A percentile compares a stretch with the other conserved stretches of the same genome.
Conservation (phyloP, 768 basidiomycete species). For the Mycena kentingensis region DNA sequence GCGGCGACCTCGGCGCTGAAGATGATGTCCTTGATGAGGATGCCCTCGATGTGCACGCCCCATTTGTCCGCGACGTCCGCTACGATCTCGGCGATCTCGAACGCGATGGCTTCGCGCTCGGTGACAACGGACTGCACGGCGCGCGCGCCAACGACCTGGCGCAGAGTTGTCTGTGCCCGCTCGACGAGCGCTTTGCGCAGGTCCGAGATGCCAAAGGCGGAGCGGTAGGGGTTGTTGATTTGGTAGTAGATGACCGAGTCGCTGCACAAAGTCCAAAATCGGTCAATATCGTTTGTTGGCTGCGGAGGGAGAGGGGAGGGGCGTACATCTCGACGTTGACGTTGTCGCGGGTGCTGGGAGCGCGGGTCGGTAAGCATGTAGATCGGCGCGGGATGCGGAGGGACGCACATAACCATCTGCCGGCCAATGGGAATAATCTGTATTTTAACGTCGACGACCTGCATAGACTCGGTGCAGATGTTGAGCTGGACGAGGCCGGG, state of each 20-base stretch:
- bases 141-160: constrained; percentile 94
- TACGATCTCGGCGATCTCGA: constrained; percentile 96
- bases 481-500: constrained; percentile 92
- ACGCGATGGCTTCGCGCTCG: constrained; percentile 95
- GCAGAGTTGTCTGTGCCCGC: constrained; percentile 90
- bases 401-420: constrained; percentile 75
- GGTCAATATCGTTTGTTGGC: not conserved
- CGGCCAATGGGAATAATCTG: constrained; percentile 88
- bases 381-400: not conserved
- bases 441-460: constrained; percentile 92
- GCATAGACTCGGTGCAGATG: constrained; percentile 88
- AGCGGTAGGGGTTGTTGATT: constrained; percentile 87
- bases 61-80: constrained; percentile 92
- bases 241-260: constrained; percentile 96
- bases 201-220: constrained; percentile 92
- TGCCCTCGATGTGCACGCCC: constrained; percentile 96
- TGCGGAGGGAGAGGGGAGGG: constrained; percentile 2
- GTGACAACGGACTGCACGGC: constrained; percentile 94
- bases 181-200: constrained; percentile 84
- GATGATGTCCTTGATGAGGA: constrained; percentile 94
- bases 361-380: not conserved
- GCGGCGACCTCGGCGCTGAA: constrained; percentile 90
- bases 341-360: constrained; percentile 84
- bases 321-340: constrained; percentile 91
- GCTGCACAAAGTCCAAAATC: constrained; percentile 43